phyloP scores from a whole-genome alignment of 768 basidiomycete genomes.

The Kwoniella mangroviensis region DNA sequence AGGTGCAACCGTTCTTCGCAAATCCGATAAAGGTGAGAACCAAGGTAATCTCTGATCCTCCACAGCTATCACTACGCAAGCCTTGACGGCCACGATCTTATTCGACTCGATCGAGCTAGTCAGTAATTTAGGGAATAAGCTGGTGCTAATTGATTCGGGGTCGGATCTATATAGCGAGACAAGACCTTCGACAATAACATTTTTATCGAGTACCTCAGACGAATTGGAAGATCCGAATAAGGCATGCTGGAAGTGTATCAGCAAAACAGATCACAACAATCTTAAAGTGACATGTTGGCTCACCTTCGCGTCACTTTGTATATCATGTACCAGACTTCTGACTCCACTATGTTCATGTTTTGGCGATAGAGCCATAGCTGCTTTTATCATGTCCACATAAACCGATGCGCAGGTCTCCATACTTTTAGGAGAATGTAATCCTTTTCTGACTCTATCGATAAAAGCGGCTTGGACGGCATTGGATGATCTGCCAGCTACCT shows the following conservation, averaged over 20 bases:
- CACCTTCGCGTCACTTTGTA: conserved; percentile 82
- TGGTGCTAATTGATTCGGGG: conserved; percentile 66
- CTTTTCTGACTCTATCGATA: conserved; percentile 60
- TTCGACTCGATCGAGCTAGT: conserved; percentile 78
- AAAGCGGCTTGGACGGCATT: conserved; percentile 51
- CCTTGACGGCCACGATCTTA: conserved; percentile 76
- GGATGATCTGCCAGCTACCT: conserved; percentile 19
- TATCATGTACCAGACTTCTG: conserved; percentile 69
- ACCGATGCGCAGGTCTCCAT: conserved; percentile 73
- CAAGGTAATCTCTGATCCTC: conserved; percentile 63
- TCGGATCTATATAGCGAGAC: conserved; percentile 74
- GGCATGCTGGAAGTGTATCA: conserved; percentile 38
- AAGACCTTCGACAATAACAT: conserved; percentile 74
- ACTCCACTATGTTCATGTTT: conserved; percentile 67
- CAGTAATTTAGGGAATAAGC: conserved; percentile 69
- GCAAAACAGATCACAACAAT: conserved; percentile 20
- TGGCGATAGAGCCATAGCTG: conserved; percentile 64
- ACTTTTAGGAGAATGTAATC: conserved; percentile 65
- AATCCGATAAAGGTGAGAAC: conserved; percentile 15
- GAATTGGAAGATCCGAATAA: conserved; percentile 68
- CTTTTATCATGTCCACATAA: conserved; percentile 76
- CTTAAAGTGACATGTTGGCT: conserved; percentile 13
- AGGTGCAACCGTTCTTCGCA: conserved; percentile 19
- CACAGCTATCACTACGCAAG: conserved; percentile 69
- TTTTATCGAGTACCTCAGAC: conserved; percentile 73